Percentiles rank a stretch among this genome's conserved stretches.
These are phyloP conservation scores for Erigeron philadelphicus DNA, from an alignment of 140 eudicot species.

Conservation along the genomic window DNA sequence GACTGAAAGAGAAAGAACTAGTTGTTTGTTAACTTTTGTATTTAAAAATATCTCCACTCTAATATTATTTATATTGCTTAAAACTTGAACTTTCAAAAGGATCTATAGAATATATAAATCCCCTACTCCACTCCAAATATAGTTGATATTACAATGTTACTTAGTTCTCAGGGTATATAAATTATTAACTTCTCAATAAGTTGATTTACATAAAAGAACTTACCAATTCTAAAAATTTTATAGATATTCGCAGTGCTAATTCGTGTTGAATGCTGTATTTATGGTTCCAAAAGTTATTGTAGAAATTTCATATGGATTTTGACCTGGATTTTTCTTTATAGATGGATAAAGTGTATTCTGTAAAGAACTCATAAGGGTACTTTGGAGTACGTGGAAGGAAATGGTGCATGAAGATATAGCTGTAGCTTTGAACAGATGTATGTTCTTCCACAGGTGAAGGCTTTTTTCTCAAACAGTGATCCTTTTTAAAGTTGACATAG, in stretches of 20 bases:
- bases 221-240: constrained; percentile 3
- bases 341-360: background rate
- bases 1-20: no score
- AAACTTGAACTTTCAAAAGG: no score
- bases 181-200: background rate
- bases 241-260: constrained; percentile 13
- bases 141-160: no score
- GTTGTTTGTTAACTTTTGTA: no score
- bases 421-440: no score
- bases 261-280: background rate
- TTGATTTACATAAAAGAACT: background rate
- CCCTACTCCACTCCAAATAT: no score
- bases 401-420: background rate
- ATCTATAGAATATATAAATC: no score
- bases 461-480: no score
- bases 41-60: no score
- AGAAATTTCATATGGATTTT: constrained; percentile 2
- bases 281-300: background rate
- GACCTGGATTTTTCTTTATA: background rate
- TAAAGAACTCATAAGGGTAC: background rate
- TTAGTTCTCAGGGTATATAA: background rate
- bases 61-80: no score
- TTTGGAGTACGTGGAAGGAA: constrained; percentile 5
- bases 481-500: no score
- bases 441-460: no score